A percentile compares a stretch with the other conserved stretches of the same genome.
Evolutionary conservation across 495 filamentous ascomycete species (phyloP).

Genomic region (Lichina pygmaea): DNA sequence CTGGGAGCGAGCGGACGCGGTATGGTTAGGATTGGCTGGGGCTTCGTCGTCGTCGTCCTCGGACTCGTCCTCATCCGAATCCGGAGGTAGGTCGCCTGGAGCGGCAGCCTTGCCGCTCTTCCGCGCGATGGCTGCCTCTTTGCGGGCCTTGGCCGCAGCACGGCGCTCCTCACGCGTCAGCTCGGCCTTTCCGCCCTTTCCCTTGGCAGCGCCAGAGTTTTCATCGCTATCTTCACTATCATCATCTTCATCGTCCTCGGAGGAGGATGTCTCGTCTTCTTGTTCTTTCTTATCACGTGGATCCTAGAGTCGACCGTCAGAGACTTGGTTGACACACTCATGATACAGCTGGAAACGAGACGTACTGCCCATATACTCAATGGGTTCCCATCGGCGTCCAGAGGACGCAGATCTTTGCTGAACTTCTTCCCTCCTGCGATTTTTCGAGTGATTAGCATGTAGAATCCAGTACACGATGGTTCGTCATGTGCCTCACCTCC

Average conservation of each 20-base stretch:
- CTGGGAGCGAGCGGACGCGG: constrained; percentile 37
- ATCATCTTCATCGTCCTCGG: constrained; percentile 19
- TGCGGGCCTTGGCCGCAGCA: constrained; percentile 70
- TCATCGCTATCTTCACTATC: constrained; percentile 19
- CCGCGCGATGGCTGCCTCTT: constrained; percentile 60
- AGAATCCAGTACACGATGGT: background rate
- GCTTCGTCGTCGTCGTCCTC: constrained; percentile 31
- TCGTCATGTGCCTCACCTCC: constrained; percentile 34
- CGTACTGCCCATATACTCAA: constrained; percentile 52
- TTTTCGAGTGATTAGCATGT: no score
- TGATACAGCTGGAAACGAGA: constrained; percentile 2
- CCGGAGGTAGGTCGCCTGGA: constrained; percentile 61
- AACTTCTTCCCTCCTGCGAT: constrained; percentile 69
- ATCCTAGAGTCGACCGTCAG: constrained; percentile 14
- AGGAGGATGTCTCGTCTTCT: constrained; percentile 13
- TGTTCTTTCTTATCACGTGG: constrained; percentile 17
- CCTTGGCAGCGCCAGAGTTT: constrained; percentile 8
- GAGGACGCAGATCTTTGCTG: constrained; percentile 63
- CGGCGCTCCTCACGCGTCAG: constrained; percentile 71
- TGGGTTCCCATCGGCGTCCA: constrained; percentile 60
- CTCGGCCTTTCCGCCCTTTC: constrained; percentile 13
- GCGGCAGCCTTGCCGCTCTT: constrained; percentile 33
- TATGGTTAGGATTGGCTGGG: constrained; percentile 80
- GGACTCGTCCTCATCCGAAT: constrained; percentile 28
- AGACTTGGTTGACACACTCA: background rate